These are phyloP conservation scores for Auriscalpium orientale DNA, from an alignment of 768 basidiomycete genomes.

Conservation along the genomic window DNA sequence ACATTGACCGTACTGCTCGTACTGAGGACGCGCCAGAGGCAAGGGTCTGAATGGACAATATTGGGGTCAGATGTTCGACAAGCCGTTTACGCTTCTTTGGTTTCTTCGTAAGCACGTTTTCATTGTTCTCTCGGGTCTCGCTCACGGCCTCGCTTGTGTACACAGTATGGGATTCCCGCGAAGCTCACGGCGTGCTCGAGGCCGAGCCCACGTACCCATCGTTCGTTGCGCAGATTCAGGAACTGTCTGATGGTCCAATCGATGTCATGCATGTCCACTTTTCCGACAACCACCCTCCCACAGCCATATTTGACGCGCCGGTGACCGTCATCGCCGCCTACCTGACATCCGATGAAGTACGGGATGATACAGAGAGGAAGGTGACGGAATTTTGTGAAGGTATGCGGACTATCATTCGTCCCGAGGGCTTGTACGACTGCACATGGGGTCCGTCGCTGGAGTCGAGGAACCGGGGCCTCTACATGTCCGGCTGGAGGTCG, in stretches of 20 bases:
- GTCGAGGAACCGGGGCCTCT: no score
- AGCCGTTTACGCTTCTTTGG: not conserved
- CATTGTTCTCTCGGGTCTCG: not conserved
- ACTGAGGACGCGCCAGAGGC: not conserved
- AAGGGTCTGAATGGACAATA: not conserved
- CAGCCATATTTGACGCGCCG: not conserved
- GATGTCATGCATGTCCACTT: not conserved
- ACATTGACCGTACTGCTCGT: not conserved
- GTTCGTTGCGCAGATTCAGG: not conserved
- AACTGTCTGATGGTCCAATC: not conserved
- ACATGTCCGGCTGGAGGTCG: no score
- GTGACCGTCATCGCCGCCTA: not conserved
- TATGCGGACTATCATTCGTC: no score
- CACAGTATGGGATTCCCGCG: slow-evolving; percentile 2
- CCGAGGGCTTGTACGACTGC: no score
- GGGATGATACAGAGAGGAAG: not conserved
- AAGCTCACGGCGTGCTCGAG: not conserved
- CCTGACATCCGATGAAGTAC: not conserved
- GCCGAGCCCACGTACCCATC: not conserved
- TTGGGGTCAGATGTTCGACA: slow-evolving; percentile 3
- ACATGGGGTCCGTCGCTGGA: no score
- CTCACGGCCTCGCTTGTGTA: not conserved
- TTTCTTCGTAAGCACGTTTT: not conserved
- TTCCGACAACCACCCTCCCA: not conserved
- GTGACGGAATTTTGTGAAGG: not conserved